These are phyloP conservation scores for Cymodocea nodosa DNA, from an alignment of 116 monocot genomes.

Conservation along the genomic window DNA sequence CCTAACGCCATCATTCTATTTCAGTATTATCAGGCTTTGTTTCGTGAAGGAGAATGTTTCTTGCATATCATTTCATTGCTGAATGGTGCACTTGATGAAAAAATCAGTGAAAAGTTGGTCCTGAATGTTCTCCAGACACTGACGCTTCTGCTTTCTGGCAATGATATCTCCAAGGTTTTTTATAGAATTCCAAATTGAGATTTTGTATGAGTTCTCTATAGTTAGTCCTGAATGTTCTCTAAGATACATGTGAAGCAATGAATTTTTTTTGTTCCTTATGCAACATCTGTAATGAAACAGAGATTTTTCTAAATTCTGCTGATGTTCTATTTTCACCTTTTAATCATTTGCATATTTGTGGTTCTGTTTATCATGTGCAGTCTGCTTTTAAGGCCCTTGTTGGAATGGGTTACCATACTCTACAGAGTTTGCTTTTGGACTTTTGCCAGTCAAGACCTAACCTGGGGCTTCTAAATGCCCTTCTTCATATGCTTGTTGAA, in stretches of 20 bases:
- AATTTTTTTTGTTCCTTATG: too few relatives aligned
- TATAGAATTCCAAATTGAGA: not conserved
- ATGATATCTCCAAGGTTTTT: slow-evolving; percentile 64
- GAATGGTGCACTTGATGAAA: slow-evolving; percentile 74
- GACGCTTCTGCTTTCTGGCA: slow-evolving; percentile 64
- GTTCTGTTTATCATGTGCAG: slow-evolving; percentile 27
- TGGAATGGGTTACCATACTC: slow-evolving; percentile 91
- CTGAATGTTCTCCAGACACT: slow-evolving; percentile 85
- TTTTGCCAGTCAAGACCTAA: slow-evolving; percentile 73
- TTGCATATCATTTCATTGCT: slow-evolving; percentile 85
- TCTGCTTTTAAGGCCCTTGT: slow-evolving; percentile 69
- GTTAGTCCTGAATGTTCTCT: too few relatives aligned
- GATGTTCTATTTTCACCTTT: not conserved
- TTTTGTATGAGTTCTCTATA: not conserved
- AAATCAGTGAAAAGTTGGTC: slow-evolving; percentile 56
- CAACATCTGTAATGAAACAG: too few relatives aligned
- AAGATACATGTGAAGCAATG: too few relatives aligned
- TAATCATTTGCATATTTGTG: not conserved
- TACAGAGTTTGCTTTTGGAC: slow-evolving; percentile 85
- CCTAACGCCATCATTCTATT: not conserved
- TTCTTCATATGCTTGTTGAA: slow-evolving; percentile 99
- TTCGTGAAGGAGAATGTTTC: slow-evolving; percentile 86
- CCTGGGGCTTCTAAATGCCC: slow-evolving; percentile 54
- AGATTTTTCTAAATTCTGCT: slow-evolving; percentile 2
- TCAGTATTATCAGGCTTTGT: slow-evolving; percentile 86